Base-by-base conservation (phyloP, 805 yeast species). In the Kluyveromyces siamensis region DNA sequence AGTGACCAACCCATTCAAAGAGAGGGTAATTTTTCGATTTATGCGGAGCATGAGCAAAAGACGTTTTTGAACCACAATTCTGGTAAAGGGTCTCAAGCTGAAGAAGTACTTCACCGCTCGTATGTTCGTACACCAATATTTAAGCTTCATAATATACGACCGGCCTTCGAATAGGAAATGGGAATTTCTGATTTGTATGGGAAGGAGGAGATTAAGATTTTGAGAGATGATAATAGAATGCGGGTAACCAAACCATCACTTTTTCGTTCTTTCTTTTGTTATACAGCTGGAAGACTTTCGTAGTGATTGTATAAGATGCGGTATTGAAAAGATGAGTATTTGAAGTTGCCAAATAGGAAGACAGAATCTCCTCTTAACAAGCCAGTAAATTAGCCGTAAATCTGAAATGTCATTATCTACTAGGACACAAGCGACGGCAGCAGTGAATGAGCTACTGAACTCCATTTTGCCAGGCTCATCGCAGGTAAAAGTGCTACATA, bases 361-460 rank as follows among this genome's bases (percentile, higher is more conserved):
- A 21, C 3, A 21, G 3, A 21, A 4, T 21, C 25, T 4, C 25
- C 25, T 21, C 25, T 4, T 4, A 21, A 21, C 6, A 3, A 21
- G 6, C 6, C 3, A 21, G 25, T 3, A 21, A 21, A 21, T 21
- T 21, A 21, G 25, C 25, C 3, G 25, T 4, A 21, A 21, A 13
- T 30, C 11, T 30, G 17, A n/a, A 3, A 37, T 37, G 40, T 45
- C 50, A 7, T 43, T 41, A 16, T 46, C 61, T 3, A 60, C 74
- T 7, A 63, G 68, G 47, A 42, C 57, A 11, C 72, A 69, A 48
- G 73, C 76, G 0, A 63, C 65, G 17, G 49, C 56, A 9, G 71
- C 75, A 0, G 74, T 76, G n/a, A 72, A 71, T 52, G 67, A 64
- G 48, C 63, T 77, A 9, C 55, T 73, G 27, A 58, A 65, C 30